A percentile compares a stretch with the other conserved stretches of the same genome.
Evolutionary conservation across 2,329 filamentous ascomycete genomes (phyloP).

Genomic region (Aspergillus udagawae): DNA sequence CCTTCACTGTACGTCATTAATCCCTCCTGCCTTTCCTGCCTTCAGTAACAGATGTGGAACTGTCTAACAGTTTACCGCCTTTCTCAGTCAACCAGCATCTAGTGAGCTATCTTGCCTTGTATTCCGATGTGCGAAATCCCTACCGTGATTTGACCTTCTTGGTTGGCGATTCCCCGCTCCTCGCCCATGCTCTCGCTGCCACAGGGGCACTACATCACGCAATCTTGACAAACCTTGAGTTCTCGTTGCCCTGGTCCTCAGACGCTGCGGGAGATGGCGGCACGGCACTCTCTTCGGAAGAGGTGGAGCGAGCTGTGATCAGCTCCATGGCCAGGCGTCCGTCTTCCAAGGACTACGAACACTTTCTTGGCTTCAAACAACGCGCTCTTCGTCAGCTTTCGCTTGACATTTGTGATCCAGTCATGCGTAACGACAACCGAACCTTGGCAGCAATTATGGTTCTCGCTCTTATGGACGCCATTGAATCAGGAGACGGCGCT

Average conservation of each 20-base stretch:
- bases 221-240: conserved; percentile 34
- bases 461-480: conserved; percentile 48
- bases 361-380: conserved; percentile 47
- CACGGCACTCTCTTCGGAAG: conserved; percentile 19
- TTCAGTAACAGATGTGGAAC: neutral
- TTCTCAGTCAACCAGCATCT: conserved; percentile 34
- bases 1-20: conserved; percentile 37
- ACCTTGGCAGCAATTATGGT: conserved; percentile 46
- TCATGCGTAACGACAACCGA: conserved; percentile 38
- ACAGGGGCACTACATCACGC: conserved; percentile 48
- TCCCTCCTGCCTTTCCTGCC: neutral
- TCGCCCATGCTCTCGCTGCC: conserved; percentile 46
- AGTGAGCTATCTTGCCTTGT: conserved; percentile 45
- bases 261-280: conserved; percentile 13
- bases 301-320: conserved; percentile 26
- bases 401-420: conserved; percentile 25
- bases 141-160: conserved; percentile 47
- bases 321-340: conserved; percentile 28
- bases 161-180: conserved; percentile 41
- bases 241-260: conserved; percentile 29
- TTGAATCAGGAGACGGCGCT: conserved; percentile 49
- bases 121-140: conserved; percentile 46
- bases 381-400: conserved; percentile 43
- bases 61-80: conserved; percentile 13
- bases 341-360: conserved; percentile 35